Evolutionary conservation across 1,139 yeast species (phyloP), one percentile per base, ranked within the genome.

Genomic region (Saccharomycopsis hybrid): DNA sequence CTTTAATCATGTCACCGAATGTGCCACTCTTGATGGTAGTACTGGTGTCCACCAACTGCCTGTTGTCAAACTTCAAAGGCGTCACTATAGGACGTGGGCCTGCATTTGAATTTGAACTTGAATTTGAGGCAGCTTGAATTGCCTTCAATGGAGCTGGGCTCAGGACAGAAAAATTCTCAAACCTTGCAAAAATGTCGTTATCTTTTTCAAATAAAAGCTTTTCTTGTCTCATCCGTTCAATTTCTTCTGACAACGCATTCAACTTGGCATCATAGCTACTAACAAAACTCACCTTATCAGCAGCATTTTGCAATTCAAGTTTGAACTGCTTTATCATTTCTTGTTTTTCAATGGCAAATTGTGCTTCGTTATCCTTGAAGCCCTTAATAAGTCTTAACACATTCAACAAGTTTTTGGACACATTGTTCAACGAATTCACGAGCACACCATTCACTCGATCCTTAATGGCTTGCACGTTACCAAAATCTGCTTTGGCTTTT

Each of bases 271-370:
- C 47, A 32, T 44, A 52, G 5, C 47, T 41, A 28, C 41, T 40
- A 13, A 52, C 53, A 50, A 52, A 52, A 7, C 29, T 30, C 11
- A 50, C 48, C 39, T 52, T 52, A 9, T 52, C 65, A 5, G 65
- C 65, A 9, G 62, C 63, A 25, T 61, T 56, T 1, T 63, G 62
- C 29, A 62, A 47, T 25, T 52, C 54, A 11, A 30, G 4, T n/a
- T 43, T 43, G 35, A 52, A 52, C 27, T 47, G 32, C 11, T 38
- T 48, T 5, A 52, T 30, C 48, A 52, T 39, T 9, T 30, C 27
- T 13, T 47, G 25, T 35, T 50, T 49, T 28, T 52, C 52, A 30
- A 18, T 25, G 2, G 11, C 27, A 13, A 47, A 44, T 4, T 37
- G 29, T 9, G 18, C n/a, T 28, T 47, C 50, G 4, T 36, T 41